Evolutionary conservation across 305 asterid genomes (phyloP).

Genomic region (Fraxinus angustifolia): DNA sequence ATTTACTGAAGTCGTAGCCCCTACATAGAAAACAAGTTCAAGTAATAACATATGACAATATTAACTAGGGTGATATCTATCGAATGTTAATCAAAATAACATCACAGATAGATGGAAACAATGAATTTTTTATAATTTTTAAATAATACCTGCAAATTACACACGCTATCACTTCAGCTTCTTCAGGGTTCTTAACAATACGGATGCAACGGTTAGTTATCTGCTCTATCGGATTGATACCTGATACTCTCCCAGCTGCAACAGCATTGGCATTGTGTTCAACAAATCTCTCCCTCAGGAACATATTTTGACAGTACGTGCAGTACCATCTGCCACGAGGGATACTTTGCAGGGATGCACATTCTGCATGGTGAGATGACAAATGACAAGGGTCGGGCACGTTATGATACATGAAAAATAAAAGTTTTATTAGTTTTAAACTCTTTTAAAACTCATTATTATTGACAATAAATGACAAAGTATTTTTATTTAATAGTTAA

Average conservation of each 20-base stretch:
- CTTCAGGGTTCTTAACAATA: constrained; percentile 77
- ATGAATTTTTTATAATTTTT: constrained; percentile 4
- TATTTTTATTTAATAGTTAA: background rate
- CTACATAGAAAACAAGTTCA: constrained; percentile 39
- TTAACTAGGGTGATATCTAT: background rate
- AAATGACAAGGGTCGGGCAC: background rate
- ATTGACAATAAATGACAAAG: background rate
- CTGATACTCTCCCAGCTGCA: constrained; percentile 87
- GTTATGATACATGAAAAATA: background rate
- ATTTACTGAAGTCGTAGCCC: constrained; percentile 88
- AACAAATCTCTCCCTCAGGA: constrained; percentile 73
- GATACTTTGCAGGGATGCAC: constrained; percentile 71
- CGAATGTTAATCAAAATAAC: constrained; percentile 2
- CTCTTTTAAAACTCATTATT: background rate
- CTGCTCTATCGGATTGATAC: constrained; percentile 71
- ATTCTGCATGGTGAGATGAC: constrained; percentile 53
- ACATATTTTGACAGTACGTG: constrained; percentile 86
- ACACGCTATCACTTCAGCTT: constrained; percentile 88
- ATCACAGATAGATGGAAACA: background rate
- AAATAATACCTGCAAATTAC: constrained; percentile 80
- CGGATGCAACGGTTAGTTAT: constrained; percentile 86
- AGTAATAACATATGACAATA: constrained; percentile 1
- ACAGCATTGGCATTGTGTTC: constrained; percentile 82
- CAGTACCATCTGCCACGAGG: constrained; percentile 98
- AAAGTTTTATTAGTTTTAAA: background rate